These are phyloP conservation scores for Pythium volutum DNA, from an alignment of 352 stramenopile genomes.

Conservation along the genomic window DNA sequence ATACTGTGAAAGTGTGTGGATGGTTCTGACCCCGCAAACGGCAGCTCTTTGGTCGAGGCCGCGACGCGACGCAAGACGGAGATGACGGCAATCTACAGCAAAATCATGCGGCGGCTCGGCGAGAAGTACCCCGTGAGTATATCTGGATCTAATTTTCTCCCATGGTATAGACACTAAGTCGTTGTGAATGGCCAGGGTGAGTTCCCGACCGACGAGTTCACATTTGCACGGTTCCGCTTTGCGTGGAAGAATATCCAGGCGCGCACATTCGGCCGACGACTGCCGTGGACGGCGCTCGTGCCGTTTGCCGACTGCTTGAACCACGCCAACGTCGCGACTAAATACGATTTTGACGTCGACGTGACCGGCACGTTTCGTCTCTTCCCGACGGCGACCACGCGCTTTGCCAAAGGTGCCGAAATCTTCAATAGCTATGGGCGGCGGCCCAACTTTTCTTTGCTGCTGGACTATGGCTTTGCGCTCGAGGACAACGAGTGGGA, in stretches of 20 bases:
- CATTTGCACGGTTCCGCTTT: constrained; percentile 68
- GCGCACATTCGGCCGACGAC: constrained; percentile 85
- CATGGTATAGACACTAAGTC: no score
- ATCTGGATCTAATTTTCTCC: no score
- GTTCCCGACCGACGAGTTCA: constrained; percentile 56
- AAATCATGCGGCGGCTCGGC: constrained; percentile 43
- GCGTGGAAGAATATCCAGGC: constrained; percentile 90
- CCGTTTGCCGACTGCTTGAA: constrained; percentile 93
- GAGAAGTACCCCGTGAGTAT: constrained; percentile 45
- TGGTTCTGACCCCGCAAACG: background rate
- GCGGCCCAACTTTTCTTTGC: constrained; percentile 81
- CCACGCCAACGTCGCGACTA: constrained; percentile 87
- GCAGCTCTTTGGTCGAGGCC: constrained; percentile 43
- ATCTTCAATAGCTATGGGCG: constrained; percentile 93
- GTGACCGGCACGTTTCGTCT: constrained; percentile 59
- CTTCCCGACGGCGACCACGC: constrained; percentile 56
- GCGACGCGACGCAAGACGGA: constrained; percentile 44
- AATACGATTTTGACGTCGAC: constrained; percentile 80
- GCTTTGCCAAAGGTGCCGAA: constrained; percentile 59
- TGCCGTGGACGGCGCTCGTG: constrained; percentile 90
- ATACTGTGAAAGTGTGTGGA: background rate
- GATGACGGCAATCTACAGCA: constrained; percentile 58
- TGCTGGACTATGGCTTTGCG: constrained; percentile 93
- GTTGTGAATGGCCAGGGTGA: constrained; percentile 22
- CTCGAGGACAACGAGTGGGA: constrained; percentile 90